phyloP scores from a whole-genome alignment of 1,284 basidiomycete genomes.

The Naganishia sp. region DNA sequence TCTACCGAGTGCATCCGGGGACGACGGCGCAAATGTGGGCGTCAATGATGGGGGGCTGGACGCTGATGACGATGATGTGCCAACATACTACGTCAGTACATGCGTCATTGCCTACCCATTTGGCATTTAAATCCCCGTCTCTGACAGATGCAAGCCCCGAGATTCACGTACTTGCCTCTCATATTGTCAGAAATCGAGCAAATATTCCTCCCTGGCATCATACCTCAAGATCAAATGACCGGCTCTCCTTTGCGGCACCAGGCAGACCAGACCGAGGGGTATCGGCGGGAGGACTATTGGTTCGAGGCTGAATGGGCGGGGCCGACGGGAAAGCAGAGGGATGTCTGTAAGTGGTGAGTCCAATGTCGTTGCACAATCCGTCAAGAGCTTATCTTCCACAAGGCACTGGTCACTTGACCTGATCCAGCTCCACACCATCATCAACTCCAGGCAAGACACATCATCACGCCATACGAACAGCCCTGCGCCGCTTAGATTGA shows the following conservation, averaged over 20 bases:
- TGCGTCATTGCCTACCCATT: background rate
- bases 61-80: constrained; percentile 32
- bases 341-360: constrained; percentile 60
- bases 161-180: constrained; percentile 87
- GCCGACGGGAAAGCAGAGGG: constrained; percentile 31
- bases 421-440: constrained; percentile 70
- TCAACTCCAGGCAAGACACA: constrained; percentile 37
- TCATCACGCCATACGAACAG: constrained; percentile 9
- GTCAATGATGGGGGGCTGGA: constrained; percentile 38
- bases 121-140: background rate
- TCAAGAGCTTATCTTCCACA: background rate
- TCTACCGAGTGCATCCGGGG: constrained; percentile 4
- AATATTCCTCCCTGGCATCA: constrained; percentile 83
- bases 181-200: constrained; percentile 79
- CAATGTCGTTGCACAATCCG: background rate
- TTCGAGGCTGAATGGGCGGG: constrained; percentile 69
- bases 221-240: constrained; percentile 75
- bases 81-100: background rate
- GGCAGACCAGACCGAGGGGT: background rate
- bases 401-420: constrained; percentile 97
- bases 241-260: constrained; percentile 54
- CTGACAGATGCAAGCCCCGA: constrained; percentile 65
- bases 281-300: constrained; percentile 75
- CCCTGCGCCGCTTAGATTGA: constrained; percentile 66
- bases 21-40: background rate